phyloP scores from a whole-genome alignment of 1,284 basidiomycete species.

The Coniophora puteana region DNA sequence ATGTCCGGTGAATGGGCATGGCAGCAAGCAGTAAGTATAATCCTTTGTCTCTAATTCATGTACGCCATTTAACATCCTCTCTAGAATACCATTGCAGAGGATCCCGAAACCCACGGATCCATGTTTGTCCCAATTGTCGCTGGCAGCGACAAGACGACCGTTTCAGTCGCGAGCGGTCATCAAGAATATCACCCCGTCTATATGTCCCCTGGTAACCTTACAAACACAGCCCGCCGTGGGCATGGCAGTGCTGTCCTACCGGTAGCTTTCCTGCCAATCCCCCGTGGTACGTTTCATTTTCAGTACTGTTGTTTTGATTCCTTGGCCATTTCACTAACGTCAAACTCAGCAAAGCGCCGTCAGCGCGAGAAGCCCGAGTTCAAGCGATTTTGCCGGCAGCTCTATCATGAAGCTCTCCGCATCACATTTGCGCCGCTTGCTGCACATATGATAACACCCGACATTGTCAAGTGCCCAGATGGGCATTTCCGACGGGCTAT shows the following conservation, averaged over 20 bases:
- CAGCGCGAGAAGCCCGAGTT: too few relatives aligned
- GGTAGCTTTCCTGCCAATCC: constrained; percentile 15
- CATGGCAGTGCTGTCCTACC: constrained; percentile 14
- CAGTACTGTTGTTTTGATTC: not conserved
- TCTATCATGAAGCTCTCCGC: not conserved
- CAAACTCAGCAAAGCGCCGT: not conserved
- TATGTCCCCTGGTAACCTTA: constrained; percentile 11
- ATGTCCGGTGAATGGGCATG: constrained; percentile 27
- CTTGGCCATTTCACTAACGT: not conserved
- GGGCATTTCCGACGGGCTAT: constrained; percentile 17
- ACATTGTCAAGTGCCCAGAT: constrained; percentile 18
- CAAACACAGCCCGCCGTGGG: constrained; percentile 11
- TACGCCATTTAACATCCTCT: not conserved
- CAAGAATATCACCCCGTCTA: constrained; percentile 12
- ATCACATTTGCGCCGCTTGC: not conserved
- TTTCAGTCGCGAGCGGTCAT: constrained; percentile 12
- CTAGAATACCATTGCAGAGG: constrained; percentile 4
- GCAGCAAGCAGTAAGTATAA: constrained; percentile 12
- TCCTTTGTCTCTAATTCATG: not conserved
- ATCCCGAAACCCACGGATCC: constrained; percentile 12
- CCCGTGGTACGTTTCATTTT: constrained; percentile 11
- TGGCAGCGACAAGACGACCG: constrained; percentile 14
- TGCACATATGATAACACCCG: constrained; percentile 16
- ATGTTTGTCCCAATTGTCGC: constrained; percentile 12
- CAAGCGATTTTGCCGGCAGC: not conserved